These are phyloP conservation scores for Primulina eburnea DNA, from an alignment of 257 asterid species.

Conservation along the genomic window DNA sequence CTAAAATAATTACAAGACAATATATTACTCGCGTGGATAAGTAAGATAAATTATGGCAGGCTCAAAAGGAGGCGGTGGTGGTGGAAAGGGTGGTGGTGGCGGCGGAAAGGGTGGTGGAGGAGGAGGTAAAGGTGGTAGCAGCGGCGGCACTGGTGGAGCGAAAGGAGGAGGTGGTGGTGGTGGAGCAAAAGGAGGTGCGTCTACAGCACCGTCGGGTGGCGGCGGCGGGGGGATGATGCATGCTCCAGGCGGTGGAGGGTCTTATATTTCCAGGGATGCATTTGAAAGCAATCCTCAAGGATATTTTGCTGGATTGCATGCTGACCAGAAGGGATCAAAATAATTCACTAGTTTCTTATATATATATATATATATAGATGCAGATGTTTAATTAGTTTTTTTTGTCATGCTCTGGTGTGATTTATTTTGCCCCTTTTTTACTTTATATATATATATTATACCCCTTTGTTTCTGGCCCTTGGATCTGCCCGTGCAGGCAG, in stretches of 20 bases:
- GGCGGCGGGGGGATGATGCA: constrained; percentile 39
- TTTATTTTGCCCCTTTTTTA: too few relatives aligned
- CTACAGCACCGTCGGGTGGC: not conserved
- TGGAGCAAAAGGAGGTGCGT: constrained; percentile 1
- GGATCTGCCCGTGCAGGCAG: too few relatives aligned
- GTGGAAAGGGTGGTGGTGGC: not conserved
- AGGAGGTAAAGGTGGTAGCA: not conserved
- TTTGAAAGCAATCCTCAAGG: constrained; percentile 43
- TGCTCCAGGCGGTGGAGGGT: constrained; percentile 40
- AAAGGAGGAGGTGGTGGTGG: constrained; percentile 20
- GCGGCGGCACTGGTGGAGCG: not conserved
- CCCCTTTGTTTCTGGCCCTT: too few relatives aligned
- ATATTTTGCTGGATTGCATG: constrained; percentile 38
- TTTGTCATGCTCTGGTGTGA: too few relatives aligned
- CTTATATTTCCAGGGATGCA: constrained; percentile 29
- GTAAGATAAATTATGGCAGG: not conserved
- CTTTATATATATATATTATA: too few relatives aligned
- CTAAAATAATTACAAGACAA: too few relatives aligned
- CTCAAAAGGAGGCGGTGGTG: not conserved
- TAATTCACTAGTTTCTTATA: not conserved
- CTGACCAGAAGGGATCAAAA: constrained; percentile 3
- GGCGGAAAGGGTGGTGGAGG: too few relatives aligned
- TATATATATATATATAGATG: too few relatives aligned
- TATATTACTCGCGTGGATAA: not conserved
- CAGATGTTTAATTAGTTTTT: too few relatives aligned